Evolutionary conservation across 192 early-diverging fungal species (phyloP).

Genomic region (Lobosporangium transversale): DNA sequence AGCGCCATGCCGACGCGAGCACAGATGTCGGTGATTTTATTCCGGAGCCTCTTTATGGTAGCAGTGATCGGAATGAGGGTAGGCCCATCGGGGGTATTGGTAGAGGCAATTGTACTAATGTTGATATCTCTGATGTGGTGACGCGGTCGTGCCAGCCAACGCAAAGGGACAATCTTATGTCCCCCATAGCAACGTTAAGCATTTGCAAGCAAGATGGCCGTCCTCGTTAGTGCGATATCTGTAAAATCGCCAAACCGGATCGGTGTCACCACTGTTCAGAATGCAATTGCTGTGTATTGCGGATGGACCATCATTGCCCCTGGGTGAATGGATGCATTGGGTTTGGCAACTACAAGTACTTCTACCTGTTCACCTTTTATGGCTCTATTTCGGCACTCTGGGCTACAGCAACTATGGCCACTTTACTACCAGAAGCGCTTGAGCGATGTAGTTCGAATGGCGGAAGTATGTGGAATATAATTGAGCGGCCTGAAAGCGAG

Average conservation of each 20-base stretch:
- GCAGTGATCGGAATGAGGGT: not conserved
- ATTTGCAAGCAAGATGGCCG: slow-evolving; percentile 31
- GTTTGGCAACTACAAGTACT: slow-evolving; percentile 59
- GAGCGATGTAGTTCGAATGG: not conserved
- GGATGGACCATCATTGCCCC: slow-evolving; percentile 62
- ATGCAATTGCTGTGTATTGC: slow-evolving; percentile 61
- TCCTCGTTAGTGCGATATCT: slow-evolving; percentile 39
- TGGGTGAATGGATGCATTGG: slow-evolving; percentile 69
- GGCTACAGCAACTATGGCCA: slow-evolving; percentile 51
- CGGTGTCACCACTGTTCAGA: slow-evolving; percentile 64
- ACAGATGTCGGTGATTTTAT: too few species aligned
- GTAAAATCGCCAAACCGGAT: slow-evolving; percentile 61
- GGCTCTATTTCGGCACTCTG: slow-evolving; percentile 52
- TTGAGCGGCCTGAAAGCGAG: not conserved
- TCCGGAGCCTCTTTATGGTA: not conserved
- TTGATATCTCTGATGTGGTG: not conserved
- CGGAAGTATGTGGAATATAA: not conserved
- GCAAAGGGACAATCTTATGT: not conserved
- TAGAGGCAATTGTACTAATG: too few species aligned
- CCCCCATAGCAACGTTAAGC: slow-evolving; percentile 26
- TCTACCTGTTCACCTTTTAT: slow-evolving; percentile 61
- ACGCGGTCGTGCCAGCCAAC: slow-evolving; percentile 6
- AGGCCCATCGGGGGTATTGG: too few species aligned
- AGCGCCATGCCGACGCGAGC: too few species aligned
- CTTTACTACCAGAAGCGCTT: slow-evolving; percentile 19